Conservation (phyloP, 192 early-diverging fungal genomes). For the Backusella tuberculispora region DNA sequence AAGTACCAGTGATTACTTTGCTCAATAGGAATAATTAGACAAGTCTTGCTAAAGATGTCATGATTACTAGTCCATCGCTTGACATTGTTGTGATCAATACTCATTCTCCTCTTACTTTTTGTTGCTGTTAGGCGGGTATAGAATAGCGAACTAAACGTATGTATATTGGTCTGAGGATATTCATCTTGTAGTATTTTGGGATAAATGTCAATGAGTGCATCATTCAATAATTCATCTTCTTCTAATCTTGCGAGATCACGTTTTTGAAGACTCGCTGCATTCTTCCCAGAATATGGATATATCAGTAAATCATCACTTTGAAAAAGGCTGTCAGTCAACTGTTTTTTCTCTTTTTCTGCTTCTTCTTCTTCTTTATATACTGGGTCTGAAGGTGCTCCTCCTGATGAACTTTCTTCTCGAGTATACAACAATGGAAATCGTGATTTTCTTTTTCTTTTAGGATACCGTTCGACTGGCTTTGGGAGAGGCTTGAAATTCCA, state of each 20-base stretch:
- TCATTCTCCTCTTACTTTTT: background rate
- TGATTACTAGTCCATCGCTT: background rate
- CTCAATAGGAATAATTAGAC: constrained; percentile 1
- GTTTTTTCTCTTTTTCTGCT: background rate
- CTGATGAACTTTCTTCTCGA: too few species aligned
- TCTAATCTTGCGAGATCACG: background rate
- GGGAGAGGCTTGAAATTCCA: background rate
- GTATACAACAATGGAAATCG: background rate
- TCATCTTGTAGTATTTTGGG: constrained; percentile 14
- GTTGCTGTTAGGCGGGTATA: constrained; percentile 2
- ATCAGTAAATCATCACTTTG: constrained; percentile 4
- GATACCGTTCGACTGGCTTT: background rate
- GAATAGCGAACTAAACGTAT: constrained; percentile 16
- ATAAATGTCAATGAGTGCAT: background rate
- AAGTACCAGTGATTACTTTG: constrained; percentile 18
- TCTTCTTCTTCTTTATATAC: too few species aligned
- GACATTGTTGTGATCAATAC: background rate
- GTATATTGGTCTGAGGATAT: background rate
- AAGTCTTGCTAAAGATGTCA: background rate
- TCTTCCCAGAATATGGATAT: constrained; percentile 5
- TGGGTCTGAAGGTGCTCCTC: too few species aligned
- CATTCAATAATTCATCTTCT: constrained; percentile 16
- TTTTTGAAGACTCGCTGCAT: background rate
- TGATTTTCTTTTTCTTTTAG: background rate
- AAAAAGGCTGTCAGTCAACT: background rate